Percentiles rank a stretch among this genome's conserved stretches.
These are phyloP conservation scores for Ananas comosus DNA, from an alignment of 176 grass and related monocot genomes.

Conservation along the genomic window DNA sequence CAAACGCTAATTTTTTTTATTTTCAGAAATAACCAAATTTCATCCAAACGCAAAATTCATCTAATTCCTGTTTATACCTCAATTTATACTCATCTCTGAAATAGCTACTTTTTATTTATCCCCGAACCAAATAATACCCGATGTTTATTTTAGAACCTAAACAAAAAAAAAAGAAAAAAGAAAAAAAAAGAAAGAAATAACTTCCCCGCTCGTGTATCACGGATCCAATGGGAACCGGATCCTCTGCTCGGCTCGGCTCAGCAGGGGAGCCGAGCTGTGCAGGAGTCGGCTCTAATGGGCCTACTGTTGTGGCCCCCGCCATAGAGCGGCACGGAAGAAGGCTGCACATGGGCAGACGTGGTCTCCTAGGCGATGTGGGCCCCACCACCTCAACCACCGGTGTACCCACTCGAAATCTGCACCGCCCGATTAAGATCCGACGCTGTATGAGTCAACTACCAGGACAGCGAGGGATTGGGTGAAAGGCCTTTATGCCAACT, in stretches of 20 bases:
- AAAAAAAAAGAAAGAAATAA: background rate
- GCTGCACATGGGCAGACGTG: constrained; percentile 40
- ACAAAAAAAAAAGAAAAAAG: background rate
- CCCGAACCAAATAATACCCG: no score
- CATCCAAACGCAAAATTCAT: no score
- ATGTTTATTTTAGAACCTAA: no score
- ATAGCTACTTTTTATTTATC: no score
- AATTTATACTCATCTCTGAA: no score
- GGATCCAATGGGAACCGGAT: background rate
- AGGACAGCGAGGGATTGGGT: no score
- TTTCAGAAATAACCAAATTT: no score
- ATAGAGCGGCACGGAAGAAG: background rate
- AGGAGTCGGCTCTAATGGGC: no score
- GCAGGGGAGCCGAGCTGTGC: background rate
- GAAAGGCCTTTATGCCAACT: no score
- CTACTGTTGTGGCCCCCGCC: background rate
- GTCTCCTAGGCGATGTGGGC: constrained; percentile 5
- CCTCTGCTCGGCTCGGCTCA: background rate
- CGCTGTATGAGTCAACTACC: background rate
- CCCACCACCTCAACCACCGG: constrained; percentile 29
- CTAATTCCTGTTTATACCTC: no score
- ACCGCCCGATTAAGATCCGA: constrained; percentile 15
- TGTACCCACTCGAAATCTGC: background rate
- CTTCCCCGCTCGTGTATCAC: background rate
- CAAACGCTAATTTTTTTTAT: no score